Evolutionary conservation across 306 rosid genomes (phyloP).

Genomic region (Rosa multiflora): DNA sequence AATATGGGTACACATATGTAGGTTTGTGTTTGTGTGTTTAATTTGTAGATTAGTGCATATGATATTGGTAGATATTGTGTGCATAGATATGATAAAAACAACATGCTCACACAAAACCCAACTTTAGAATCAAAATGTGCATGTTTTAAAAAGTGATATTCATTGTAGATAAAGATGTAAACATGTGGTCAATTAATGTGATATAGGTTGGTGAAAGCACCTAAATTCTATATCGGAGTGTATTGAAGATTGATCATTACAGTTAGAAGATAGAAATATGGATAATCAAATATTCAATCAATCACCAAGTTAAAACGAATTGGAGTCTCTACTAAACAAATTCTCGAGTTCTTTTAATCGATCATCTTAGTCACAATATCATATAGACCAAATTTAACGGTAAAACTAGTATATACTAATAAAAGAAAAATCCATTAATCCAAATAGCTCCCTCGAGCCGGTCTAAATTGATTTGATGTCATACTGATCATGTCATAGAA

Average conservation of each 20-base stretch:
- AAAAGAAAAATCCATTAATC: background rate
- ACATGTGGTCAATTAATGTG: too few relatives aligned
- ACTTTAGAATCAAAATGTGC: background rate
- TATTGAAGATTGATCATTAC: too few relatives aligned
- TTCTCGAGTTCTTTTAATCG: background rate
- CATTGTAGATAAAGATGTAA: too few relatives aligned
- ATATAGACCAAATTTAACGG: too few relatives aligned
- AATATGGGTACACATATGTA: background rate
- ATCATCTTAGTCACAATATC: background rate
- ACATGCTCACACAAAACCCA: background rate
- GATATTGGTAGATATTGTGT: background rate
- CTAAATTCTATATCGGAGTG: too few relatives aligned
- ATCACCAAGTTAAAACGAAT: background rate
- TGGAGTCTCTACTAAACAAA: background rate
- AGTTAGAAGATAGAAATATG: background rate
- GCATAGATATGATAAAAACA: background rate
- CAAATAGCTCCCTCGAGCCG: background rate
- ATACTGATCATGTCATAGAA: background rate
- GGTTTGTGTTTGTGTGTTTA: background rate
- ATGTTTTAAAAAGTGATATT: too few relatives aligned
- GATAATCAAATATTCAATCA: background rate
- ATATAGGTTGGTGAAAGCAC: too few relatives aligned
- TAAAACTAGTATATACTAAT: too few relatives aligned
- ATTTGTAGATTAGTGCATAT: conserved; percentile 2
- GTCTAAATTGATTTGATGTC: background rate